Evolutionary conservation across 2,329 filamentous ascomycete genomes (phyloP).

Genomic region (Nannizzia gypsea): DNA sequence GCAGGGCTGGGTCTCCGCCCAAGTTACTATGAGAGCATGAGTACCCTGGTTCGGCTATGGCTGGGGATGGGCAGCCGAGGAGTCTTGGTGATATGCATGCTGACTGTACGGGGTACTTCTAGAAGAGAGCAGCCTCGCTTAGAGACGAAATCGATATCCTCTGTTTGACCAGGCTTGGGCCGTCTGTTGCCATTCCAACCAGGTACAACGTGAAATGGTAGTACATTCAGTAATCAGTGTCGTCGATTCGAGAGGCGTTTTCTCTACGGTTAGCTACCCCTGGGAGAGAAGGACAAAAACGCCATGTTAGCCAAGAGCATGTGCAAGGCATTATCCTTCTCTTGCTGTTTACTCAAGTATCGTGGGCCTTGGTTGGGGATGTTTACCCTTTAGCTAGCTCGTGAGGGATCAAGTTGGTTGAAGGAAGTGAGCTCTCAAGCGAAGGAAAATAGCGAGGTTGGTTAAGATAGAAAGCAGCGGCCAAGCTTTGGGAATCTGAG

Average conservation of each 20-base stretch:
- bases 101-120: background rate
- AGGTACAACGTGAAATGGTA: background rate
- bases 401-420: background rate
- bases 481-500: background rate
- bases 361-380: background rate
- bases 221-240: background rate
- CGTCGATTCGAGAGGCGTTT: background rate
- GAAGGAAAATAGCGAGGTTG: background rate
- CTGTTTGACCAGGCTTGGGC: background rate
- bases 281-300: background rate
- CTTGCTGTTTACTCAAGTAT: background rate
- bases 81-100: background rate
- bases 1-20: background rate
- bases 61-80: background rate
- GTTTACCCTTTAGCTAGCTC: background rate
- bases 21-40: background rate
- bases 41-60: background rate
- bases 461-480: background rate
- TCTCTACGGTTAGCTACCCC: background rate
- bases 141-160: background rate
- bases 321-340: background rate
- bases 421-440: background rate
- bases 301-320: background rate
- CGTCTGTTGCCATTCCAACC: background rate
- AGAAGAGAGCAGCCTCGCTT: background rate